These are phyloP conservation scores for Russula griseocarnosa DNA, from an alignment of 768 basidiomycete species.

Conservation along the genomic window DNA sequence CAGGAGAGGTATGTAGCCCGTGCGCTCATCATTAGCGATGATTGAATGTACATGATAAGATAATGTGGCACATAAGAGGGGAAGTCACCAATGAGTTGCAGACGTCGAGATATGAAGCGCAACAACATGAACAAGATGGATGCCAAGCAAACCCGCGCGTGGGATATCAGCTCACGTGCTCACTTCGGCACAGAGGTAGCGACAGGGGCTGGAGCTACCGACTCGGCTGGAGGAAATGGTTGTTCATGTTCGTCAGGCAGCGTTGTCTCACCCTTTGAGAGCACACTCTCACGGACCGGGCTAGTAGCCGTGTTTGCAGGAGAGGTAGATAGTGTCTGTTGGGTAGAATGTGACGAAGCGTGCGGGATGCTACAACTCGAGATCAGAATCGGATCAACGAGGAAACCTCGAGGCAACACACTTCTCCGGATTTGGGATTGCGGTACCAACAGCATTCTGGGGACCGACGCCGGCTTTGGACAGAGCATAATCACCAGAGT, in stretches of 20 bases:
- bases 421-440: slow-evolving; percentile 98
- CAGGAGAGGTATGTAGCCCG: slow-evolving; percentile 6
- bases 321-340: slow-evolving; percentile 35
- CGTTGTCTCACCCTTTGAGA: slow-evolving; percentile 18
- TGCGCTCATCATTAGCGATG: slow-evolving; percentile 15
- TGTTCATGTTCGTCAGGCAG: slow-evolving; percentile 15
- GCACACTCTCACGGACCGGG: slow-evolving; percentile 27
- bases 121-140: slow-evolving; percentile 4
- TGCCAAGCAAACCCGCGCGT: slow-evolving; percentile 7
- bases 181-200: slow-evolving; percentile 17
- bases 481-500: slow-evolving; percentile 97
- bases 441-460: slow-evolving; percentile 86
- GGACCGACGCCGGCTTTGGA: slow-evolving; percentile 93
- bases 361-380: slow-evolving; percentile 72
- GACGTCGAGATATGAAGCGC: slow-evolving; percentile 15
- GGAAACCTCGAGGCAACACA: slow-evolving; percentile 40
- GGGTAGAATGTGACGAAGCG: slow-evolving; percentile 58
- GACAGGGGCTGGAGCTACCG: slow-evolving; percentile 13
- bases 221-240: slow-evolving; percentile 9
- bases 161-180: slow-evolving; percentile 14
- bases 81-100: slow-evolving; percentile 19
- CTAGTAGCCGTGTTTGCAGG: slow-evolving; percentile 25
- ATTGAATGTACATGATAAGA: neutral
- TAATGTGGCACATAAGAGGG: slow-evolving; percentile 15
- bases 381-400: slow-evolving; percentile 20